Evolutionary conservation across 345 rosid species (phyloP), one percentile per base, ranked within the genome.

Genomic region (Moricandia moricandioides): DNA sequence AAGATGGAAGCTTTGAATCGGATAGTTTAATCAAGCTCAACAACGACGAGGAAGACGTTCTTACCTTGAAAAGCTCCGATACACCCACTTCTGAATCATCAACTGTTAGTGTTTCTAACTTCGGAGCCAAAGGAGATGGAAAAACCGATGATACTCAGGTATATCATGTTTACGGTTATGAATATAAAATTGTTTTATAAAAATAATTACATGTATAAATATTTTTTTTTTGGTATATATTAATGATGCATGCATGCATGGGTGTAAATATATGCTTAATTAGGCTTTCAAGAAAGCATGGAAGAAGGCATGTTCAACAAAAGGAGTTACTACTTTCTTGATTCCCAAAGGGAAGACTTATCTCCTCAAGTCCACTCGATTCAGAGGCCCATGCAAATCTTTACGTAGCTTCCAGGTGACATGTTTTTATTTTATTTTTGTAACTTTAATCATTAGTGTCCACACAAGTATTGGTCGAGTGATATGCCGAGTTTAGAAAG

Each of bases 221-320:
- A 30, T 39, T 21, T 61, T 8, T 43, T 24, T 11, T 18, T 71
- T 65, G 3, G 12, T 21, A 9, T 7, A 13, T 71, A 56, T 7
- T 57, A 2, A 45, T 64, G 75, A 40, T 69, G 69, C 9, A 31
- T 62, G 33, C 52, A 18, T 70, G 70, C 12, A 61, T 69, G 31
- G 51, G 43, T 61, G 43, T 16, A 27, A 31, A 9, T 59, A 49
- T 16, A 35, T 61, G 55, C 7, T 45, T 69, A 54, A 18, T 63
- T 84, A 89, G 97, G 91, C 91, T 40, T 88, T 94, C 67, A 39
- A 77, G 73, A 82, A 84, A 72, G 97, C 93, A 16, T 94, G 98
- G 98, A 72, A 87, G 34, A 80, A 71, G 82, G 95, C 93, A 52
- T 94, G 97, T 75, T 82, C 92, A 9, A 72, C 83, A n/a, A 35